Percentiles rank a stretch among this genome's conserved stretches.
phyloP scores from a whole-genome alignment of 2,329 filamentous ascomycete genomes.

The Gremmenia infestans region DNA sequence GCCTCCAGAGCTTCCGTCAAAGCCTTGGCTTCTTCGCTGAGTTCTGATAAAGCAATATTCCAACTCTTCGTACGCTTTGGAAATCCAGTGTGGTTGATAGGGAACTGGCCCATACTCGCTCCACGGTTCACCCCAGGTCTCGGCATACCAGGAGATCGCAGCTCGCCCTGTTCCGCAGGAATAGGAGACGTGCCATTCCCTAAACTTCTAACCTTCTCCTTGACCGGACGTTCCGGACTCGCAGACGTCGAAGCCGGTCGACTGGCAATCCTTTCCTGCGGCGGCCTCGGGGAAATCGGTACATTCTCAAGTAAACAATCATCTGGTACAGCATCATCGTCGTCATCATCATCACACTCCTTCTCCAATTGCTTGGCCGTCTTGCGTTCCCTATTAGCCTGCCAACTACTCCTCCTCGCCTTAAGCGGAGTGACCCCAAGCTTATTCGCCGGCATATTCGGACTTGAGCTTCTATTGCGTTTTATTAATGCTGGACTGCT shows the following conservation, averaged over 20 bases:
- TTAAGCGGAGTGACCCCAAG: constrained; percentile 20
- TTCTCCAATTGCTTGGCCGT: constrained; percentile 66
- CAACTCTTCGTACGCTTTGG: constrained; percentile 64
- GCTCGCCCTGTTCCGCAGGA: constrained; percentile 53
- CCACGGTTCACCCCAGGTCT: constrained; percentile 38
- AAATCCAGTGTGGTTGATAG: constrained; percentile 44
- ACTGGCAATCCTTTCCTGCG: constrained; percentile 50
- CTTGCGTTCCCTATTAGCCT: constrained; percentile 60
- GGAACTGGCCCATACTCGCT: constrained; percentile 48
- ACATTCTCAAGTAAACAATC: constrained; percentile 77
- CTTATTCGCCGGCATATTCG: constrained; percentile 18
- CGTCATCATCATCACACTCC: constrained; percentile 72
- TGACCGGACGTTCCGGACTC: constrained; percentile 27
- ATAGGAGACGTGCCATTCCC: constrained; percentile 61
- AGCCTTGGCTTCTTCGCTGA: constrained; percentile 68
- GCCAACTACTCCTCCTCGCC: constrained; percentile 53
- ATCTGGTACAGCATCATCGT: constrained; percentile 67
- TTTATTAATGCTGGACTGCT: constrained; percentile 21
- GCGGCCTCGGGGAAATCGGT: constrained; percentile 69
- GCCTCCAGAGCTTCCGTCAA: constrained; percentile 78
- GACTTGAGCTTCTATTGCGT: constrained; percentile 30
- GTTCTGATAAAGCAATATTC: constrained; percentile 62
- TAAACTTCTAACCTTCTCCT: constrained; percentile 25
- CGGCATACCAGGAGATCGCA: constrained; percentile 31
- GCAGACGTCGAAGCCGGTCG: constrained; percentile 44